A percentile compares a stretch with the other conserved stretches of the same genome.
Evolutionary conservation across 116 monocot species (phyloP).

Genomic region (Trichopus zeylanicus): DNA sequence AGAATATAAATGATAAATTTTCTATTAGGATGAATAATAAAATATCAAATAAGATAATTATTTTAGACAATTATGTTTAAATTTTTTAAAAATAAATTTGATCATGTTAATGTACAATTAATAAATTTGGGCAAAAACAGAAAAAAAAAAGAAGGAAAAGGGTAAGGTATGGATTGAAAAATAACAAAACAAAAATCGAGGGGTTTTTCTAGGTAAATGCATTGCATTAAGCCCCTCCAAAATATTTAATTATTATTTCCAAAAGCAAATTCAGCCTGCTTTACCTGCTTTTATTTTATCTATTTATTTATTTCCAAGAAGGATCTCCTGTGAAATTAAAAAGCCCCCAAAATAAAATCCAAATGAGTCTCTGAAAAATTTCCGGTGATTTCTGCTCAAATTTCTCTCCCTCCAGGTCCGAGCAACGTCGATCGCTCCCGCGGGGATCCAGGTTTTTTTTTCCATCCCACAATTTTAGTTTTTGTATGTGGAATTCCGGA

Average conservation of each 20-base stretch:
- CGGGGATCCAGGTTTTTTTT: constrained; percentile 14
- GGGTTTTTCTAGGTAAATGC: background rate
- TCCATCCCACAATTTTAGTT: background rate
- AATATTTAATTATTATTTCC: constrained; percentile 7
- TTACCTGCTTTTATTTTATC: constrained; percentile 19
- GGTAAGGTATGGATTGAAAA: background rate
- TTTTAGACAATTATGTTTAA: too few species aligned
- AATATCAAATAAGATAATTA: too few species aligned
- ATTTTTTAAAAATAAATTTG: too few species aligned
- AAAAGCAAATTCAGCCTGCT: constrained; percentile 39
- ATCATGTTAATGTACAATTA: too few species aligned
- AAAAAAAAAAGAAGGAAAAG: too few species aligned
- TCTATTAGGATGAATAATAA: too few species aligned
- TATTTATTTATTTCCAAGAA: constrained; percentile 1
- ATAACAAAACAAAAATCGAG: background rate
- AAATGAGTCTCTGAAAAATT: background rate
- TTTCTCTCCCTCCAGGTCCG: background rate
- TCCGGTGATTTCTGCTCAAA: constrained; percentile 8
- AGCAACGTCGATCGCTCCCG: background rate
- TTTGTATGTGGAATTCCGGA: too few species aligned
- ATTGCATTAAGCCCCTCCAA: background rate
- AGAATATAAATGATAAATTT: too few species aligned
- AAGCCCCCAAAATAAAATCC: constrained; percentile 6
- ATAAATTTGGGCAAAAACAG: too few species aligned
- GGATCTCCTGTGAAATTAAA: background rate